Evolutionary conservation across 2,329 filamentous ascomycete genomes (phyloP), one percentile per base, ranked within the genome.

Genomic region (Aspergillus jensenii): DNA sequence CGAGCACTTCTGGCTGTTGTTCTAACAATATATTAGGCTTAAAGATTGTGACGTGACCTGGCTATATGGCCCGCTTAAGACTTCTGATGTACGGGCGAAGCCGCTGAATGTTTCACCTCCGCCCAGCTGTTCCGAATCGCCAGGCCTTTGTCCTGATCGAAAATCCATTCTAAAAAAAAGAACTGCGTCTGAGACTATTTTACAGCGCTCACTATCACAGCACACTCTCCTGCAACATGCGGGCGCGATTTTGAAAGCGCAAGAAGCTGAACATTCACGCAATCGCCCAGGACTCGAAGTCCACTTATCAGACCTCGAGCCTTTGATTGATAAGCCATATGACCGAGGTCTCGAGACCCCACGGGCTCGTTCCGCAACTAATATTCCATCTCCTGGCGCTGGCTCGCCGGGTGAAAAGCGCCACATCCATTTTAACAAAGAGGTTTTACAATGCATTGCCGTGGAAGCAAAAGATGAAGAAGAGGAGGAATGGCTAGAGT

Each of bases 41-140:
- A 99, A 98, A 74, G 95, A 98, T 68, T 95, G 90, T 73, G 93
- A 99, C 74, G 92, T 97, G 33, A 97, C 93, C 46, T 99, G 93
- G 95, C 81, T 99, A 1, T 99, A 98, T 70, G 95, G 95, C 0
- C 95, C 95, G 12, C 77, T 97, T 49, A 93, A 96, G 72, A 89
- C 88, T 1, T 88, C 88, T 21, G 79, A 81, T 4, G 84, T 81
- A 55, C 84, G 81, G 60, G 80, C 67, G 69, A 78, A 85, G 57
- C 74, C 75, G 12, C 73, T 79, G 52, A 74, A 77, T 51, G 71
- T 73, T 40, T 80, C 81, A 12, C 82, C 84, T 46, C 78, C 81
- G 21, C 76, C 77, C 23, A 85, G 82, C 64, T 78, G 78, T 14
- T 70, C 88, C 6, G 87, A 84, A 14, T 85, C 85, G 53, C 83